Evolutionary conservation across 2,329 filamentous ascomycete species (phyloP).

Genomic region (Aspergillus flavus): DNA sequence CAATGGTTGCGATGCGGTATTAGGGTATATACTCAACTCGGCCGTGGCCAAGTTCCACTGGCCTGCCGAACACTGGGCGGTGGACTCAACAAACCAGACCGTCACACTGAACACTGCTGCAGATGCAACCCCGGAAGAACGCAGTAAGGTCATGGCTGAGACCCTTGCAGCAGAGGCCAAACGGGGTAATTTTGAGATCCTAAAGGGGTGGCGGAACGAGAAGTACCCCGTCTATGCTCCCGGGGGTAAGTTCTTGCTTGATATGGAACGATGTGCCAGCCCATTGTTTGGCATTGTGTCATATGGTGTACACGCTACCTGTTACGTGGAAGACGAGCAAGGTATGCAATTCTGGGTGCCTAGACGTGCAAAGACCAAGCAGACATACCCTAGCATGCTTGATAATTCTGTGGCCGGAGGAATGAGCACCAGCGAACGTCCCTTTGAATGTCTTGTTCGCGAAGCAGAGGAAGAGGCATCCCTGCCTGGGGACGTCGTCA

Average conservation of each 20-base stretch:
- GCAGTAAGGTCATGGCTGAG: conserved; percentile 59
- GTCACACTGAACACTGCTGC: conserved; percentile 62
- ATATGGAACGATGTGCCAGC: conserved; percentile 74
- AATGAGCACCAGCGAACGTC: conserved; percentile 76
- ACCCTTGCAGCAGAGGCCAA: conserved; percentile 70
- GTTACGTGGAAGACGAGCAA: conserved; percentile 60
- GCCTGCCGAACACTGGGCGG: conserved; percentile 59
- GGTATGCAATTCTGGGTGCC: conserved; percentile 85
- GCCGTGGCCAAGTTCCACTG: conserved; percentile 47
- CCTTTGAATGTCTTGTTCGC: conserved; percentile 79
- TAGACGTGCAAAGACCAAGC: conserved; percentile 72
- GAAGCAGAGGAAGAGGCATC: conserved; percentile 90
- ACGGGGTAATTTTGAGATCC: conserved; percentile 71
- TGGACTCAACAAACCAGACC: conserved; percentile 63
- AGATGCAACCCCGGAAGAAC: conserved; percentile 61
- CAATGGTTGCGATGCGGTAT: conserved; percentile 62
- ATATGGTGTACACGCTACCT: conserved; percentile 82
- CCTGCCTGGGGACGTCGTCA: conserved; percentile 70
- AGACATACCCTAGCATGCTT: conserved; percentile 87
- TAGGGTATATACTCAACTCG: conserved; percentile 62
- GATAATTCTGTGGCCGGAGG: conserved; percentile 94
- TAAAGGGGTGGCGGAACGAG: conserved; percentile 80
- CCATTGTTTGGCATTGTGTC: conserved; percentile 74
- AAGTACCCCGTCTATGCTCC: conserved; percentile 74
- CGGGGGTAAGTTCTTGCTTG: conserved; percentile 63